These are phyloP conservation scores for Porogramme epimiltina DNA, from an alignment of 1,284 basidiomycete genomes.

Conservation along the genomic window DNA sequence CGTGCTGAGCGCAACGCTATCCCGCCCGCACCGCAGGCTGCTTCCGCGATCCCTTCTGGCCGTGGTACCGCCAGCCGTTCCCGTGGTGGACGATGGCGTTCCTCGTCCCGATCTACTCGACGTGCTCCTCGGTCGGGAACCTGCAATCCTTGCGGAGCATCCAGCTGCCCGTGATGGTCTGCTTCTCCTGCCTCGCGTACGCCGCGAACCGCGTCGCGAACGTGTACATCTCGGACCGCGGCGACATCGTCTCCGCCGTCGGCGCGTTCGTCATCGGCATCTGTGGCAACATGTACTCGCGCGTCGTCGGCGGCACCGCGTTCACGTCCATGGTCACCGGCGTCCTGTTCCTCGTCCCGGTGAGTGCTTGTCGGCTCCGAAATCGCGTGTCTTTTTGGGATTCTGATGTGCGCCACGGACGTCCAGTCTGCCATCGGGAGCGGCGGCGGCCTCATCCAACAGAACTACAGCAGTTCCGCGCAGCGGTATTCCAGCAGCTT, in stretches of 20 bases:
- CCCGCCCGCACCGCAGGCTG: slow-evolving; percentile 51
- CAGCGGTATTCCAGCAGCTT: slow-evolving; percentile 73
- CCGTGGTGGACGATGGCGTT: slow-evolving; percentile 79
- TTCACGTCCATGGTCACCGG: slow-evolving; percentile 91
- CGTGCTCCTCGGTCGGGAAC: slow-evolving; percentile 77
- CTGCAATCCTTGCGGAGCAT: slow-evolving; percentile 70
- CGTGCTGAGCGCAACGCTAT: background rate
- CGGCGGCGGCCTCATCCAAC: slow-evolving; percentile 77
- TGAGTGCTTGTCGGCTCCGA: slow-evolving; percentile 36
- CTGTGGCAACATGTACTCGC: slow-evolving; percentile 81
- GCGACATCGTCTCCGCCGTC: slow-evolving; percentile 66
- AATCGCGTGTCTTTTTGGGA: background rate
- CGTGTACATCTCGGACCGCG: slow-evolving; percentile 42
- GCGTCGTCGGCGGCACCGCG: slow-evolving; percentile 76
- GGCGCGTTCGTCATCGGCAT: slow-evolving; percentile 84
- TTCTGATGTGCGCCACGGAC: too few species aligned
- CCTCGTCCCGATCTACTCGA: slow-evolving; percentile 81
- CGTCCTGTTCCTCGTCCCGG: slow-evolving; percentile 82
- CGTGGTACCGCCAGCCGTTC: slow-evolving; percentile 76
- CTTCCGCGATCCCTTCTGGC: slow-evolving; percentile 69
- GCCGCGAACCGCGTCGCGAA: slow-evolving; percentile 57
- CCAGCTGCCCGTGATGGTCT: slow-evolving; percentile 78
- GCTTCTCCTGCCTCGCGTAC: slow-evolving; percentile 78
- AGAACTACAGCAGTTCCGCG: slow-evolving; percentile 58
- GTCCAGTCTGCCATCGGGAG: slow-evolving; percentile 84